phyloP scores from a whole-genome alignment of 108 stramenopile species.

The Pseudonitzschia multiseries region DNA sequence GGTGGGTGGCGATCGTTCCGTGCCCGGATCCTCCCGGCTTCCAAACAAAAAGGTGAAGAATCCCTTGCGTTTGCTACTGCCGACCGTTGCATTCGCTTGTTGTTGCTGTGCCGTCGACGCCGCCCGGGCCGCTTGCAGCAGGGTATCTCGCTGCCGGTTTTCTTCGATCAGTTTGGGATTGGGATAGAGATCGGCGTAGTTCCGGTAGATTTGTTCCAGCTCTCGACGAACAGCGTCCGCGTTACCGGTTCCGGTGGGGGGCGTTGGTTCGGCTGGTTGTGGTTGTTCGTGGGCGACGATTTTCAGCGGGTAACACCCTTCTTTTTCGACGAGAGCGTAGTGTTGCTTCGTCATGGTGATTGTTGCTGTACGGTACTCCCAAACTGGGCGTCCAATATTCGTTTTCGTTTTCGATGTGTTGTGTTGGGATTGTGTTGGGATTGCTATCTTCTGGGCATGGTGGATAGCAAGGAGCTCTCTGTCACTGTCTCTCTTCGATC shows the following conservation, averaged over 20 bases:
- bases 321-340: conserved; percentile 15
- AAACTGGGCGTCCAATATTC: too few relatives aligned
- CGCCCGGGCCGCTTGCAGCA: conserved; percentile 43
- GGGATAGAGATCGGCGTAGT: conserved; percentile 53
- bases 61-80: conserved; percentile 10
- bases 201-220: conserved; percentile 32
- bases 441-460: too few relatives aligned
- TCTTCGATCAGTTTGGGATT: conserved; percentile 50
- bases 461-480: too few relatives aligned
- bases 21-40: neutral
- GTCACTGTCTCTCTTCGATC: too few relatives aligned
- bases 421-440: too few relatives aligned
- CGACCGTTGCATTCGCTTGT: neutral
- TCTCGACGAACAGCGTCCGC: conserved; percentile 10
- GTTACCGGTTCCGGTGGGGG: neutral
- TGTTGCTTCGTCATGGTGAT: neutral
- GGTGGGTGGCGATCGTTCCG: neutral
- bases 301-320: neutral
- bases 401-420: too few relatives aligned
- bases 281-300: neutral
- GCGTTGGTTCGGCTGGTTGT: neutral
- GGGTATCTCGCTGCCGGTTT: conserved; percentile 31
- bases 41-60: conserved; percentile 22
- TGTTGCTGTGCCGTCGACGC: conserved; percentile 16
- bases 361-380: neutral